Evolutionary conservation across 495 filamentous ascomycete species (phyloP).

Genomic region (Rhizodiscina lignyota): DNA sequence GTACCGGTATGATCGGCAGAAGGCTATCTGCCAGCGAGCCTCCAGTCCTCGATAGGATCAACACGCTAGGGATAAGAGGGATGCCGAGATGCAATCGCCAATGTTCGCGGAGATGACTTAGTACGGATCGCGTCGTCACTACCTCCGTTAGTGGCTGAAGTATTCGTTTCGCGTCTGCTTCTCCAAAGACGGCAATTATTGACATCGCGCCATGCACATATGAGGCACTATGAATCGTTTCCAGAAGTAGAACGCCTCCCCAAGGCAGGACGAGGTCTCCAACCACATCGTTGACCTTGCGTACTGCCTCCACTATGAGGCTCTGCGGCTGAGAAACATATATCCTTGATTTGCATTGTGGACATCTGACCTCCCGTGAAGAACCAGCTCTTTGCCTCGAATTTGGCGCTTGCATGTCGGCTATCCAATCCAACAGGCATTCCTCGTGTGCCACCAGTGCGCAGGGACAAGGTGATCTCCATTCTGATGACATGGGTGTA

Average conservation of each 20-base stretch:
- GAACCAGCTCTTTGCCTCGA: conserved; percentile 31
- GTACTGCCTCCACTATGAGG: conserved; percentile 41
- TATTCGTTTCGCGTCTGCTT: conserved; percentile 37
- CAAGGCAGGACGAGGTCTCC: conserved; percentile 41
- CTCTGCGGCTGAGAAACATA: conserved; percentile 54
- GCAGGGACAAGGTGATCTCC: conserved; percentile 80
- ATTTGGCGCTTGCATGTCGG: conserved; percentile 53
- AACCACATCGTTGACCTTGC: conserved; percentile 35
- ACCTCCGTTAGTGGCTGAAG: conserved; percentile 15
- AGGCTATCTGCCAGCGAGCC: conserved; percentile 38
- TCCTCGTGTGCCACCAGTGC: conserved; percentile 77
- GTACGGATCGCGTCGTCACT: neutral
- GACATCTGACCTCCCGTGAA: conserved; percentile 46
- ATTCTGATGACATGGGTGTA: conserved; percentile 44
- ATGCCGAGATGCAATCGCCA: conserved; percentile 33
- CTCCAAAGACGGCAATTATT: conserved; percentile 46
- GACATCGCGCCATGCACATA: conserved; percentile 41
- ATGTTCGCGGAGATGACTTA: conserved; percentile 9
- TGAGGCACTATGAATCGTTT: conserved; percentile 28
- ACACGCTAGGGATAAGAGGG: conserved; percentile 41
- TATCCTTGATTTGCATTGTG: conserved; percentile 76
- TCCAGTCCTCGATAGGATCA: conserved; percentile 45
- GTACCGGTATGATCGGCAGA: conserved; percentile 43
- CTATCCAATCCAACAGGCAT: conserved; percentile 82
- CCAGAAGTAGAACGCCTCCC: conserved; percentile 9